These are phyloP conservation scores for Apiospora koreana DNA, from an alignment of 2,329 filamentous ascomycete species.

Conservation along the genomic window DNA sequence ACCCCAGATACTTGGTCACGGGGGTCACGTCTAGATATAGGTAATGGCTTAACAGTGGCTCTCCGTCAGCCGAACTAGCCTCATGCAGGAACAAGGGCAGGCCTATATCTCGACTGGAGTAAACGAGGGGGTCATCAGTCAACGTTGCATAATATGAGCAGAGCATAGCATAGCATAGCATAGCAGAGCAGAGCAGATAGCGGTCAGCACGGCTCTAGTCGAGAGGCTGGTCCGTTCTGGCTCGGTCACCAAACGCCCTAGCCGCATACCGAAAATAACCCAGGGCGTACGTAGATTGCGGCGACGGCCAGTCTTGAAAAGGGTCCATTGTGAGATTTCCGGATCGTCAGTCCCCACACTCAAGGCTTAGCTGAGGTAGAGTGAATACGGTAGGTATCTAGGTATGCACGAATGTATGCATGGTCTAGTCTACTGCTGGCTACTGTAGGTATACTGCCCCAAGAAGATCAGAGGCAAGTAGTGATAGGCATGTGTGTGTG, in stretches of 20 bases:
- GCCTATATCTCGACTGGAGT: background rate
- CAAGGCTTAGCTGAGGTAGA: slow-evolving; percentile 2
- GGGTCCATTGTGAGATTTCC: background rate
- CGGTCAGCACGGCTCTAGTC: background rate
- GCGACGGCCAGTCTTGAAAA: background rate
- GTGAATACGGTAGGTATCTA: background rate
- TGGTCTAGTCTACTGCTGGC: background rate
- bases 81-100: background rate
- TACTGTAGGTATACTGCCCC: background rate
- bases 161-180: no score
- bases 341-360: slow-evolving; percentile 1
- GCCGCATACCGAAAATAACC: slow-evolving; percentile 5
- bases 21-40: slow-evolving; percentile 7
- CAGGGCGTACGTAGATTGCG: background rate
- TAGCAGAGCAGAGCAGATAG: background rate
- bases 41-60: background rate
- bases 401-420: background rate
- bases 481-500: no score
- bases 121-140: background rate
- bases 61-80: background rate
- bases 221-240: slow-evolving; percentile 1
- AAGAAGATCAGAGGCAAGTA: background rate
- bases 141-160: background rate
- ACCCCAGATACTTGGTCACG: background rate
- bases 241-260: slow-evolving; percentile 1